Evolutionary conservation across 1,284 basidiomycete genomes (phyloP).

Genomic region (Stygiomarasmius scandens): DNA sequence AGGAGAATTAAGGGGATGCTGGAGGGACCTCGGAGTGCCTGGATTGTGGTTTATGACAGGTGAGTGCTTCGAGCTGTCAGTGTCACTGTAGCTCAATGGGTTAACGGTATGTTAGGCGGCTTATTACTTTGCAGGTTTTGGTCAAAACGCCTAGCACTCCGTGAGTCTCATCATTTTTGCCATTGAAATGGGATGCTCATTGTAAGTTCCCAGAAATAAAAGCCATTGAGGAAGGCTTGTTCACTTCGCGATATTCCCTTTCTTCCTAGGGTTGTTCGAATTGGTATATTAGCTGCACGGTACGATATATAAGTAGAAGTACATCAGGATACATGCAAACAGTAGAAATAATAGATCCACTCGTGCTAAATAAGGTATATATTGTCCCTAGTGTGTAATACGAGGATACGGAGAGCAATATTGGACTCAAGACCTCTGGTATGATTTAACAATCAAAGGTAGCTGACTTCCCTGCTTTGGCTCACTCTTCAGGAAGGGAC

Average conservation of each 20-base stretch:
- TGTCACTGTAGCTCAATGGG: too few species aligned
- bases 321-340: too few species aligned
- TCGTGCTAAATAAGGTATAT: too few species aligned
- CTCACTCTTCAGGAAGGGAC: conserved; percentile 30
- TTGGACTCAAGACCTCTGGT: conserved; percentile 19
- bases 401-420: too few species aligned
- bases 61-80: too few species aligned
- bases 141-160: conserved; percentile 50
- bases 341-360: too few species aligned
- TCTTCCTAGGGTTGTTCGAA: not conserved
- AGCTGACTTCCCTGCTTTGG: conserved; percentile 29
- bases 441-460: conserved; percentile 25
- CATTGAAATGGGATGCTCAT: not conserved
- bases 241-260: conserved; percentile 1
- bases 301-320: not conserved
- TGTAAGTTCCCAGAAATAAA: conserved; percentile 51
- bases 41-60: conserved; percentile 60
- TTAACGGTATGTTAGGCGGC: conserved; percentile 40
- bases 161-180: conserved; percentile 30
- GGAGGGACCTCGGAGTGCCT: conserved; percentile 54
- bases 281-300: too few species aligned
- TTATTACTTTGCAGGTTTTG: conserved; percentile 46
- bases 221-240: conserved; percentile 51
- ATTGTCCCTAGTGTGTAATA: too few species aligned
- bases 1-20: conserved; percentile 58